Base-by-base conservation (phyloP, 2,329 filamentous ascomycete species). In the Fusarium fracticaudum region DNA sequence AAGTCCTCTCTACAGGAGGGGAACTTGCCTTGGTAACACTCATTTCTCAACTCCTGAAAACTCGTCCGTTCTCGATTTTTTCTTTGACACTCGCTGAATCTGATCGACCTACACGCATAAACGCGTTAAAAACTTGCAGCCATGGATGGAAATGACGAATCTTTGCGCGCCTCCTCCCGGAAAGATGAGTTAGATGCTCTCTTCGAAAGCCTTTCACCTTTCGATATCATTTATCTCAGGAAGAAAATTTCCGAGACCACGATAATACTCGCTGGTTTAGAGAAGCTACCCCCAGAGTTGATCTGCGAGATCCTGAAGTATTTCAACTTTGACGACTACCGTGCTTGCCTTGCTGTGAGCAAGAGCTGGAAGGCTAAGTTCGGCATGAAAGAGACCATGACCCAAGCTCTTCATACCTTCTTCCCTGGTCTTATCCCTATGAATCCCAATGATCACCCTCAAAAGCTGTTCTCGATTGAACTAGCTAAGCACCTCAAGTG, bases 241-340 rank as follows among this genome's bases (percentile, higher is more conserved):
- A 44, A 44, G 43, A 44, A 44, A 8, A 44, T 44, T 11, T 44
- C 43, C 2, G 43, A 44, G 43, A 24, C 43, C 11, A 44, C 43
- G 0, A 44, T 44, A 7, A 12, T 24, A 0, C 43, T 44, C 6
- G 43, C n/a, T 3, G 43, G 43, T 0, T 11, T 44, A 8, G 43
- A 44, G 15, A 44, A 44, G 15, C 0, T 44, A 2, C 43, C 43
- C 0, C n/a, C n/a, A 5, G 43, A 44, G 10, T 24, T 44, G 43
- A 15, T 44, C 4, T 44, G 43, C 24, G 15, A 44, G 43, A 44
- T 44, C 10, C 11, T 44, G n/a, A 24, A 44, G 43, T 44, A 44
- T 12, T 2, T 44, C 5, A 11, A 44, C n/a, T 44, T 44, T 8
- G 43, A 26, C 0, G 43, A 44, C 11, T 44, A 44, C 15, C 43